Evolutionary conservation across 441 rosid genomes (phyloP).

Genomic region (Populus hybrid): DNA sequence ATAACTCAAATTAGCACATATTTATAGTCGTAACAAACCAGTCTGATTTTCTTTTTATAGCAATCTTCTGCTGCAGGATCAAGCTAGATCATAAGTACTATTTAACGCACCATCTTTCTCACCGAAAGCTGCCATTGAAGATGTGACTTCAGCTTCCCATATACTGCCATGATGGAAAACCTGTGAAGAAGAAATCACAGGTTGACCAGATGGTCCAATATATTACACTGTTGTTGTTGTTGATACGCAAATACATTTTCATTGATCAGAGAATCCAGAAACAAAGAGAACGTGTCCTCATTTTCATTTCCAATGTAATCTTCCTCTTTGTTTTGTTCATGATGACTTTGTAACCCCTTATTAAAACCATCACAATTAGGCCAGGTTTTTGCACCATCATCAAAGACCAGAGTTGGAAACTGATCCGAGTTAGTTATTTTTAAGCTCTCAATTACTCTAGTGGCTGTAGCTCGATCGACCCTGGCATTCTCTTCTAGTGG

Average conservation of each 20-base stretch:
- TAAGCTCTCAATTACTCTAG: conserved; percentile 9
- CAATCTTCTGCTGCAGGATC: neutral
- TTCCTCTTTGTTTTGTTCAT: conserved; percentile 12
- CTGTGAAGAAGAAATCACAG: conserved; percentile 7
- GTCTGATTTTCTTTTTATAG: neutral
- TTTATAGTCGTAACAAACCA: neutral
- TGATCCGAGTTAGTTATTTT: conserved; percentile 6
- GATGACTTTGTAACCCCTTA: conserved; percentile 16
- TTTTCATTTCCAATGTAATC: conserved; percentile 26
- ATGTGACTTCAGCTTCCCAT: conserved; percentile 27
- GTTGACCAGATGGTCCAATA: neutral
- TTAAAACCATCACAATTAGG: conserved; percentile 14
- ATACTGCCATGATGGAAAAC: neutral
- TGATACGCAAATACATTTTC: conserved; percentile 43
- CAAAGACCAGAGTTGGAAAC: conserved; percentile 4
- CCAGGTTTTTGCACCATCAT: neutral
- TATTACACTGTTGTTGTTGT: conserved; percentile 22
- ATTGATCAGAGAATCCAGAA: conserved; percentile 63
- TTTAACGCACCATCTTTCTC: conserved; percentile 16
- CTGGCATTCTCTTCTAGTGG: conserved; percentile 13
- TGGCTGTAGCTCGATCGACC: conserved; percentile 15
- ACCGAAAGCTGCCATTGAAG: conserved; percentile 21
- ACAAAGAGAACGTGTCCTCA: conserved; percentile 51
- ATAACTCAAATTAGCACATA: neutral
- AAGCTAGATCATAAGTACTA: neutral